Evolutionary conservation across 2,329 filamentous ascomycete species (phyloP).

Genomic region (Alternaria sp.): DNA sequence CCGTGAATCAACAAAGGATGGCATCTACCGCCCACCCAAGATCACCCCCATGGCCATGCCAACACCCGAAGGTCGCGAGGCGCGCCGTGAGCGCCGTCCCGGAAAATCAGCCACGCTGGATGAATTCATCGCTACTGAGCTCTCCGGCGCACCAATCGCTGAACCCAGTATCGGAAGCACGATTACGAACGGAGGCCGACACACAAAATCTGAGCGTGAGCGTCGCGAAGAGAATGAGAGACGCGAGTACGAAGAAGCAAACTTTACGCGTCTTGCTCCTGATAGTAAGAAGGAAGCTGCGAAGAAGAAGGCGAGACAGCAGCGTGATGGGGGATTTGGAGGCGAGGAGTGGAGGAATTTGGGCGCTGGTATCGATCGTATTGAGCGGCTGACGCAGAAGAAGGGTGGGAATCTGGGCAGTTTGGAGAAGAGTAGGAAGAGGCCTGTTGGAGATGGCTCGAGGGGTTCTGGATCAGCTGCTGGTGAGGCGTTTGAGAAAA

Average conservation of each 20-base stretch:
- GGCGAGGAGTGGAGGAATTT: conserved; percentile 93
- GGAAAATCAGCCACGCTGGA: conserved; percentile 85
- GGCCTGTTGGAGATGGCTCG: conserved; percentile 75
- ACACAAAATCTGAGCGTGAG: conserved; percentile 78
- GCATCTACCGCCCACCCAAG: conserved; percentile 87
- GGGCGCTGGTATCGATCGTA: conserved; percentile 84
- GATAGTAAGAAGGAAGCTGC: conserved; percentile 86
- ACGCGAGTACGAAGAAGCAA: conserved; percentile 86
- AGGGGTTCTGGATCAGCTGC: conserved; percentile 71
- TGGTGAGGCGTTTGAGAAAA: conserved; percentile 73
- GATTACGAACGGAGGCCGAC: conserved; percentile 79
- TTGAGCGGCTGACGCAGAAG: conserved; percentile 80
- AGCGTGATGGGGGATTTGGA: conserved; percentile 69
- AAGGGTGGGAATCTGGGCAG: conserved; percentile 64
- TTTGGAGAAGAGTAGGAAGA: conserved; percentile 87
- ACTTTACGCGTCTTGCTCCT: conserved; percentile 86
- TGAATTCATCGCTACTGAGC: conserved; percentile 86
- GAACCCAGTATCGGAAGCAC: conserved; percentile 93
- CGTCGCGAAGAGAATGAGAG: conserved; percentile 80
- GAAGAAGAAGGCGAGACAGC: conserved; percentile 63
- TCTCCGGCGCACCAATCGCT: conserved; percentile 80
- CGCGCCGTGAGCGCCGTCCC: conserved; percentile 68
- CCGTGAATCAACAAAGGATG: conserved; percentile 59
- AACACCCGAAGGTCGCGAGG: conserved; percentile 66
- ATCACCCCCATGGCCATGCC: conserved; percentile 89